phyloP scores from a whole-genome alignment of 1,284 basidiomycete species.

The Malassezia furfur region DNA sequence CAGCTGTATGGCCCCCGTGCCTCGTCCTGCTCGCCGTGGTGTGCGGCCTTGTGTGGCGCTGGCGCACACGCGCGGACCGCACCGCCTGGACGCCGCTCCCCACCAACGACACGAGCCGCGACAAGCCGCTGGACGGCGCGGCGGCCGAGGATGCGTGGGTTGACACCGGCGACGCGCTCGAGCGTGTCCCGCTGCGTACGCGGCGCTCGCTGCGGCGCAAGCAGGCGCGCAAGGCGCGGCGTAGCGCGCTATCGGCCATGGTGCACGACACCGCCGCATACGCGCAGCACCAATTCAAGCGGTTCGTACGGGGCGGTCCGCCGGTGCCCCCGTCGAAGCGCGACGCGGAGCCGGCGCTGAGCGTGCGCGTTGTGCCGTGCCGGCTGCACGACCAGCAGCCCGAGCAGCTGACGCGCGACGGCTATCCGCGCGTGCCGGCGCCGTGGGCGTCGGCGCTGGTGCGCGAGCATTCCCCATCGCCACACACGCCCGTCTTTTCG shows the following conservation, averaged over 20 bases:
- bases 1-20: too few relatives aligned
- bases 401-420: neutral
- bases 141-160: neutral
- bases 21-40: neutral
- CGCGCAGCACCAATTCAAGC: neutral
- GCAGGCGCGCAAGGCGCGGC: neutral
- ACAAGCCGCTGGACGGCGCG: neutral
- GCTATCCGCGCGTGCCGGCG: neutral
- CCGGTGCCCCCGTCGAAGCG: neutral
- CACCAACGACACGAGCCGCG: neutral
- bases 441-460: neutral
- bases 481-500: neutral
- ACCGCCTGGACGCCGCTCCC: neutral
- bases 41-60: neutral
- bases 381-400: neutral
- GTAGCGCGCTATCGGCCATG: neutral
- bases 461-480: neutral
- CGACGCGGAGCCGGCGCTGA: neutral
- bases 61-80: neutral
- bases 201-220: neutral
- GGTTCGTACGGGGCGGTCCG: neutral
- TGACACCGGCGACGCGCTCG: neutral
- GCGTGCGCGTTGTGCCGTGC: neutral
- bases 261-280: neutral
- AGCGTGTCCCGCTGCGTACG: neutral